Evolutionary conservation across 495 filamentous ascomycete species (phyloP).

Genomic region (Lasiosphaeria ovina): DNA sequence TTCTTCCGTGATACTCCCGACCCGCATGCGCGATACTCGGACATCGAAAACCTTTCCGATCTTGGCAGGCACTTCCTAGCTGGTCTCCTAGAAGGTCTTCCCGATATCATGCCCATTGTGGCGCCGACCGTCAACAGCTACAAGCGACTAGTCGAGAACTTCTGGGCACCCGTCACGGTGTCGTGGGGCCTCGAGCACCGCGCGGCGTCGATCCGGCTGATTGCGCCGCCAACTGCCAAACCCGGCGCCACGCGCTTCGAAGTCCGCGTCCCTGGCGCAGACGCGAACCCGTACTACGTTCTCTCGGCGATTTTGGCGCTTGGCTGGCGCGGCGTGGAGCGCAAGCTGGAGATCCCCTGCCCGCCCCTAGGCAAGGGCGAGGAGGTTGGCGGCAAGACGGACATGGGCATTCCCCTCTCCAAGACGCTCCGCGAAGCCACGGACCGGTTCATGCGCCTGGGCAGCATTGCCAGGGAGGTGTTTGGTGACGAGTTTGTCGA

Average conservation of each 20-base stretch:
- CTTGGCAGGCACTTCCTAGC: conserved; percentile 91
- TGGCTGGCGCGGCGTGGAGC: conserved; percentile 86
- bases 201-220: conserved; percentile 84
- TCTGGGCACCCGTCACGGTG: conserved; percentile 97
- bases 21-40: conserved; percentile 64
- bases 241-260: conserved; percentile 87
- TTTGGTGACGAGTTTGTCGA: conserved; percentile 96
- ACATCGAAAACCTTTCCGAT: conserved; percentile 78
- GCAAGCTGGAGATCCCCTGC: conserved; percentile 77
- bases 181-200: conserved; percentile 97
- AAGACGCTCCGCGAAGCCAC: conserved; percentile 81
- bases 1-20: conserved; percentile 72
- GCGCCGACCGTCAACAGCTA: conserved; percentile 96
- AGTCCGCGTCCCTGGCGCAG: conserved; percentile 85
- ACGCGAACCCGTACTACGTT: conserved; percentile 87
- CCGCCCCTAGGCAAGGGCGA: conserved; percentile 82
- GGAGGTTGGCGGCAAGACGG: conserved; percentile 66
- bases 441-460: conserved; percentile 65
- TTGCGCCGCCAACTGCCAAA: conserved; percentile 79
- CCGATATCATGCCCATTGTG: conserved; percentile 92
- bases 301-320: conserved; percentile 79
- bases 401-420: conserved; percentile 70
- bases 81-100: conserved; percentile 80
- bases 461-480: conserved; percentile 83
- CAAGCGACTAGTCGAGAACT: conserved; percentile 96